Base-by-base conservation (phyloP, 176 grass and related monocot genomes). In the Oryza meyeriana region DNA sequence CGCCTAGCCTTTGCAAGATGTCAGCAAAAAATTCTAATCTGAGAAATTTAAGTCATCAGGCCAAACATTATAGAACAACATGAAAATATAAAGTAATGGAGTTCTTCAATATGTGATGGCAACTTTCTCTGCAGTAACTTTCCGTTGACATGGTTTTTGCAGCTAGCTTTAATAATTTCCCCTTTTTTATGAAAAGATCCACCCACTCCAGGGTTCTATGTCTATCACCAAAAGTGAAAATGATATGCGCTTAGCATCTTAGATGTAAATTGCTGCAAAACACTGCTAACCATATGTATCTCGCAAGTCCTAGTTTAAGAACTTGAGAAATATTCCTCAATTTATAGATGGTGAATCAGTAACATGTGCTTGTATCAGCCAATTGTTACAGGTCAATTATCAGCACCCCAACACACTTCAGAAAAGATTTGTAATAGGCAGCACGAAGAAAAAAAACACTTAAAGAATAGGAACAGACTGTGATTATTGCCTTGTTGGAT, bases 141-240 rank as follows among this genome's bases (percentile, higher is more conserved):
- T 83, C 83, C 79, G 89, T 81, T 41, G 76, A 88, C 47, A 77
- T 13, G 13, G 86, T 85, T 84, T 91, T 87, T 50, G 88, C 70
- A 63, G 88, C 94, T 66, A 96, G 80, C 82, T 89, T 92, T 42
- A 91, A 75, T 80, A 96, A 63, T 62, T 91, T 96, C 62, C 52
- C 86, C 90, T 96, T 83, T 91, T 96, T 80, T 83, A 86, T 76
- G 90, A 91, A 79, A 93, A 91, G 17, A 96, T 50, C 16, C 25
- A 75, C 57, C 55, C 90, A 82, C 71, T 87, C 75, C 86, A 76
- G 74, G 67, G 82, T 24, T 85, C 84, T 79, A 5, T 74, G 44
- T 71, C 83, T 87, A 83, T 76, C 8, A 78, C 28, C 59, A 86
- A 25, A 79, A 85, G 63, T 72, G 27, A n/a, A 47, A 64, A 72